Percentiles rank a stretch among this genome's conserved stretches.
These are phyloP conservation scores for Moricandia arvensis DNA, from an alignment of 345 rosid species.

Conservation along the genomic window DNA sequence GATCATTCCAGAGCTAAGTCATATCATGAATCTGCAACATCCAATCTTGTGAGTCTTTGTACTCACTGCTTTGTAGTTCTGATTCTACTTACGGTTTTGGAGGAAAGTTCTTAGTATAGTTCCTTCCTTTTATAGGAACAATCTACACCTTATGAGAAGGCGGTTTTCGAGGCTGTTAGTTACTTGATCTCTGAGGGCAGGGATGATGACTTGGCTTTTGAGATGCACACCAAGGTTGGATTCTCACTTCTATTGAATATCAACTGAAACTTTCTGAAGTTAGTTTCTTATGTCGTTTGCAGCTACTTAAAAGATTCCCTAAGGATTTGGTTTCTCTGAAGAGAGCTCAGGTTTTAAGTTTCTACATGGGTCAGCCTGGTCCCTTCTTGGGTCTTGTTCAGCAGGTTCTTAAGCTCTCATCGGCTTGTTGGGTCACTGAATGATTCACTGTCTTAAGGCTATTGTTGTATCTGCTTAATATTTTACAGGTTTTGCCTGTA, in stretches of 20 bases:
- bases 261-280: background rate
- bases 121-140: conserved; percentile 50
- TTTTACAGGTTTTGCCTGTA: conserved; percentile 54
- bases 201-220: conserved; percentile 70
- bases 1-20: conserved; percentile 45
- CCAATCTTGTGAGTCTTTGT: conserved; percentile 49
- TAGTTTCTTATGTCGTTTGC: conserved; percentile 29
- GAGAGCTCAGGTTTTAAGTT: conserved; percentile 71
- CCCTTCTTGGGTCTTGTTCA: conserved; percentile 58
- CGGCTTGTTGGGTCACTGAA: background rate
- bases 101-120: background rate
- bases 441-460: background rate
- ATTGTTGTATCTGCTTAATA: background rate
- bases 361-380: conserved; percentile 74
- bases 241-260: background rate
- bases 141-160: conserved; percentile 45
- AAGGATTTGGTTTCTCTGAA: conserved; percentile 68
- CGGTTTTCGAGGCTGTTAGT: conserved; percentile 56
- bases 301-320: conserved; percentile 70
- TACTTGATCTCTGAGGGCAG: conserved; percentile 54
- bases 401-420: conserved; percentile 49
- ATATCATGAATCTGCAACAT: conserved; percentile 53
- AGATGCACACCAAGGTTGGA: conserved; percentile 58
- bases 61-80: background rate
- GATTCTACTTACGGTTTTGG: background rate